These are phyloP conservation scores for Inosperma sp. DNA, from an alignment of 768 basidiomycete genomes.

Conservation along the genomic window DNA sequence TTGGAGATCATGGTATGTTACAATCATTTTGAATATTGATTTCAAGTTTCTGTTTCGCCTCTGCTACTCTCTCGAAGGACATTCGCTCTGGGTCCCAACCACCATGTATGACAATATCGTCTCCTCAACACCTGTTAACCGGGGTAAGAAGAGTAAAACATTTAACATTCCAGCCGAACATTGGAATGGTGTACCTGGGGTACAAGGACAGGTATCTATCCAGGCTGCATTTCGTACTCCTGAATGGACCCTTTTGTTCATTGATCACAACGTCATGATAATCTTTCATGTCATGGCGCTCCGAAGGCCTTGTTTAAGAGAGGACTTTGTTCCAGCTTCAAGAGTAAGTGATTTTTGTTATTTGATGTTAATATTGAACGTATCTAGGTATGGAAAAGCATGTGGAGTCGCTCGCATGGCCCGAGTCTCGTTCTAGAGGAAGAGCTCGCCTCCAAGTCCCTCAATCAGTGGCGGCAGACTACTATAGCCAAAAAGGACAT, in stretches of 20 bases:
- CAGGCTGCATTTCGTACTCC: background rate
- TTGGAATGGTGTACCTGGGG: background rate
- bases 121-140: background rate
- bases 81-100: conserved; percentile 1
- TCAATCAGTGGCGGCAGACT: background rate
- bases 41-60: background rate
- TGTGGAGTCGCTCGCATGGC: background rate
- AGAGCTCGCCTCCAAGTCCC: background rate
- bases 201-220: background rate
- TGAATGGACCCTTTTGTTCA: conserved; percentile 11
- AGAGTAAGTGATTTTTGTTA: background rate
- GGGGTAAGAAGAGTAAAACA: background rate
- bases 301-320: background rate
- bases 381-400: background rate
- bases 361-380: too few species aligned
- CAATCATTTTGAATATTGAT: background rate
- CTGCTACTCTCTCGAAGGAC: conserved; percentile 1
- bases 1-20: background rate
- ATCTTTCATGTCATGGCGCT: conserved; percentile 14
- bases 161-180: background rate
- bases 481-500: background rate
- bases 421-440: background rate
- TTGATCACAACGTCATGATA: conserved; percentile 13
- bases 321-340: background rate
- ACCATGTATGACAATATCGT: background rate